Evolutionary conservation across 176 grass and related monocot species (phyloP).

Genomic region (Paspalum notatum): DNA sequence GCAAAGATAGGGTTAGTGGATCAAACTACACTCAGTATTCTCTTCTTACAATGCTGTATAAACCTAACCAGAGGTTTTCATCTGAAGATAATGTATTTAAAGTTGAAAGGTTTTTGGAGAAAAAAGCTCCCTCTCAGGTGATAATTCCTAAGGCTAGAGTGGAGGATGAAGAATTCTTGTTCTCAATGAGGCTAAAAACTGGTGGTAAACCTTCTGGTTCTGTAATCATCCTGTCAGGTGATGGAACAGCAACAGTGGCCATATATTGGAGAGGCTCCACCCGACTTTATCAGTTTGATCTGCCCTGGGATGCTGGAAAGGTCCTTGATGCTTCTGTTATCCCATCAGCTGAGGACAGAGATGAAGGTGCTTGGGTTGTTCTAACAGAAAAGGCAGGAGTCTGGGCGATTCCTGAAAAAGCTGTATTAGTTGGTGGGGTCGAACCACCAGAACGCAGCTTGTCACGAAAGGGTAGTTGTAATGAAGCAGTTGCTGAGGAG

Average conservation of each 20-base stretch:
- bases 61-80: slow-evolving; percentile 53
- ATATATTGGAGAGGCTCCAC: slow-evolving; percentile 91
- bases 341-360: slow-evolving; percentile 66
- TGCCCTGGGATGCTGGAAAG: slow-evolving; percentile 94
- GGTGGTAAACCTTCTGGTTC: slow-evolving; percentile 97
- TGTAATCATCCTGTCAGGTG: slow-evolving; percentile 84
- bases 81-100: slow-evolving; percentile 53
- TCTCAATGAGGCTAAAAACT: slow-evolving; percentile 82
- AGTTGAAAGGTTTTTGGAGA: slow-evolving; percentile 89
- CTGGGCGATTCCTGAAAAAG: slow-evolving; percentile 98
- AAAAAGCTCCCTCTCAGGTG: slow-evolving; percentile 88
- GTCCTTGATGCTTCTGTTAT: slow-evolving; percentile 92
- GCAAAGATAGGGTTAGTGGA: slow-evolving; percentile 96
- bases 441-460: slow-evolving; percentile 96
- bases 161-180: slow-evolving; percentile 79
- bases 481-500: slow-evolving; percentile 83
- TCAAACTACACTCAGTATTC: slow-evolving; percentile 96
- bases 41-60: slow-evolving; percentile 93
- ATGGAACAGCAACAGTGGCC: slow-evolving; percentile 93
- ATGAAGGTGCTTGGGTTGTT: slow-evolving; percentile 97
- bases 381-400: slow-evolving; percentile 93
- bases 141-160: slow-evolving; percentile 96
- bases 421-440: slow-evolving; percentile 96
- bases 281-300: slow-evolving; percentile 95
- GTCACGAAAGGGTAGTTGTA: slow-evolving; percentile 94